phyloP scores from a whole-genome alignment of 257 asterid genomes.

The Jasminum sambac region DNA sequence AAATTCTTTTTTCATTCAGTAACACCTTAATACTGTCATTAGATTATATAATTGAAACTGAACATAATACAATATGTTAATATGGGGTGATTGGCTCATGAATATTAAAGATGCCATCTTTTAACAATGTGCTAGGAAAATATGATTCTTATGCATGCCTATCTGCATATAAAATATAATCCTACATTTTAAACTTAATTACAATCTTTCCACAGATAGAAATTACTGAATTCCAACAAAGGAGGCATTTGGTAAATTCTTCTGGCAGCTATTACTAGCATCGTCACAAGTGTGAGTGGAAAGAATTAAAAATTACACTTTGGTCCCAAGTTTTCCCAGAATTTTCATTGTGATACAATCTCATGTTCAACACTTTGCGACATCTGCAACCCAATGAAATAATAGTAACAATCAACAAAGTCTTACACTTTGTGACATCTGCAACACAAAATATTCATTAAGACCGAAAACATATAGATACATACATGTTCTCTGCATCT shows the following conservation, averaged over 20 bases:
- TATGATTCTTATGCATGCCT: not conserved
- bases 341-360: conserved; percentile 69
- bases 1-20: not conserved
- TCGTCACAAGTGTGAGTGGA: not conserved
- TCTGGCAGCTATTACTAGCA: not conserved
- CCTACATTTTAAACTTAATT: not conserved
- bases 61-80: not conserved
- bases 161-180: not conserved
- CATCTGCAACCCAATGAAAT: conserved; percentile 60
- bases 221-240: not conserved
- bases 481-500: conserved; percentile 47
- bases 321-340: conserved; percentile 83
- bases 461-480: not conserved
- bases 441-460: not conserved
- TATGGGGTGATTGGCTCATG: not conserved
- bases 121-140: not conserved
- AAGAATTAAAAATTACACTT: conserved; percentile 53
- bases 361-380: conserved; percentile 89
- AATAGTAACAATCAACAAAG: conserved; percentile 7
- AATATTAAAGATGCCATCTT: not conserved
- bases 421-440: no score
- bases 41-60: not conserved
- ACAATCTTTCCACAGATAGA: not conserved
- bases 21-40: not conserved
- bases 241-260: not conserved